Percentiles rank a stretch among this genome's conserved stretches.
phyloP scores from a whole-genome alignment of 805 yeast species.

The Wickerhamiella bombiphila region DNA sequence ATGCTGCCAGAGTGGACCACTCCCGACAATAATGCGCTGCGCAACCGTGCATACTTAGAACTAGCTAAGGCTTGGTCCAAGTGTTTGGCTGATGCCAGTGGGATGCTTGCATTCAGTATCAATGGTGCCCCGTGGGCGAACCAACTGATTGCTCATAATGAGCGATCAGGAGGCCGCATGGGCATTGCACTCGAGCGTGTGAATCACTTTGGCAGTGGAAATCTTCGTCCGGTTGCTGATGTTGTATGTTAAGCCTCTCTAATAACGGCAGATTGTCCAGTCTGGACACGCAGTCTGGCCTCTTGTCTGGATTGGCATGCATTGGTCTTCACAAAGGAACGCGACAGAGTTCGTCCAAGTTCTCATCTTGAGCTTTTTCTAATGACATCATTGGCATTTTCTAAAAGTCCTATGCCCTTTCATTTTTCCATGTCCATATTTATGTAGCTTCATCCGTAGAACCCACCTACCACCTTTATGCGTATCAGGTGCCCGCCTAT shows the following conservation, averaged over 20 bases:
- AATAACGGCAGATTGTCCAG: background rate
- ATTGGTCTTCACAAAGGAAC: too few species aligned
- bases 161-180: slow-evolving; percentile 13
- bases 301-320: too few species aligned
- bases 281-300: background rate
- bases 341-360: too few species aligned
- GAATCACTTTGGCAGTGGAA: background rate
- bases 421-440: too few species aligned
- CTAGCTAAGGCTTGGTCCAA: slow-evolving; percentile 39
- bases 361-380: too few species aligned
- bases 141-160: slow-evolving; percentile 15
- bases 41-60: slow-evolving; percentile 44
- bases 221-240: background rate
- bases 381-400: too few species aligned
- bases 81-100: slow-evolving; percentile 7
- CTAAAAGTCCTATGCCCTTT: too few species aligned
- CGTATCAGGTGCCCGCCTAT: too few species aligned
- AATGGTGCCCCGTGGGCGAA: slow-evolving; percentile 15
- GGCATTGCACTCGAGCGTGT: slow-evolving; percentile 5
- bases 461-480: too few species aligned
- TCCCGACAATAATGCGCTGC: slow-evolving; percentile 28
- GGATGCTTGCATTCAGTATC: slow-evolving; percentile 8
- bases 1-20: slow-evolving; percentile 53
- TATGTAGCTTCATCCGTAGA: too few species aligned
- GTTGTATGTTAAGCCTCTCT: background rate